phyloP scores from a whole-genome alignment of 2,329 filamentous ascomycete species.

The Drechslerella stenobrocha region DNA sequence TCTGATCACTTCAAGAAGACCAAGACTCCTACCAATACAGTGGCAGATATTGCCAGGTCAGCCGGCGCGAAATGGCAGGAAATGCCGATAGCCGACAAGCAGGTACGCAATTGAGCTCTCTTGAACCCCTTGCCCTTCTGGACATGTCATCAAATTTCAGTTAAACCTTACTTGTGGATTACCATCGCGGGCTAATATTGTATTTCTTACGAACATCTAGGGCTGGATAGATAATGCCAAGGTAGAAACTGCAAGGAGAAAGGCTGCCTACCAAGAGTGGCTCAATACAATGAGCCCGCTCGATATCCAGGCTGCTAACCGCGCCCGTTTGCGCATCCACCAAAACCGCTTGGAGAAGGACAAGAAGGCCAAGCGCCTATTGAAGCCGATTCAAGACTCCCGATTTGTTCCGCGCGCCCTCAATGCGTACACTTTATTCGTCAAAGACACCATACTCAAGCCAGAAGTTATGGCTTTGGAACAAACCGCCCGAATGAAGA shows the following conservation, averaged over 20 bases:
- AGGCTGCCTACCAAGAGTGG: conserved; percentile 26
- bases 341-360: background rate
- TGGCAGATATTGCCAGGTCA: background rate
- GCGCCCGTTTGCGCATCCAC: conserved; percentile 15
- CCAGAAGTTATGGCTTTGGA: conserved; percentile 3
- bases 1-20: conserved; percentile 3
- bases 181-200: conserved; percentile 9
- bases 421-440: conserved; percentile 19
- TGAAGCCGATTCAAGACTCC: conserved; percentile 15
- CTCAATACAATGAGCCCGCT: conserved; percentile 25
- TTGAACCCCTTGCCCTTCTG: too few relatives aligned
- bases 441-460: conserved; percentile 6
- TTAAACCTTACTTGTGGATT: too few relatives aligned
- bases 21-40: background rate
- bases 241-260: conserved; percentile 20
- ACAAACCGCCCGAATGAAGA: background rate
- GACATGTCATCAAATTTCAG: too few relatives aligned
- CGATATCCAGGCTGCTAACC: conserved; percentile 30
- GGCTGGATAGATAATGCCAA: conserved; percentile 14
- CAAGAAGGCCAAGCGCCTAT: background rate
- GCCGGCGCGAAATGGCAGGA: conserved; percentile 10
- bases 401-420: conserved; percentile 19
- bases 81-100: conserved; percentile 22
- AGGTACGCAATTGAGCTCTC: too few relatives aligned
- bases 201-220: conserved; percentile 1